Evolutionary conservation across 2,329 filamentous ascomycete genomes (phyloP), one percentile per base, ranked within the genome.

Genomic region (Xylaria sp.): DNA sequence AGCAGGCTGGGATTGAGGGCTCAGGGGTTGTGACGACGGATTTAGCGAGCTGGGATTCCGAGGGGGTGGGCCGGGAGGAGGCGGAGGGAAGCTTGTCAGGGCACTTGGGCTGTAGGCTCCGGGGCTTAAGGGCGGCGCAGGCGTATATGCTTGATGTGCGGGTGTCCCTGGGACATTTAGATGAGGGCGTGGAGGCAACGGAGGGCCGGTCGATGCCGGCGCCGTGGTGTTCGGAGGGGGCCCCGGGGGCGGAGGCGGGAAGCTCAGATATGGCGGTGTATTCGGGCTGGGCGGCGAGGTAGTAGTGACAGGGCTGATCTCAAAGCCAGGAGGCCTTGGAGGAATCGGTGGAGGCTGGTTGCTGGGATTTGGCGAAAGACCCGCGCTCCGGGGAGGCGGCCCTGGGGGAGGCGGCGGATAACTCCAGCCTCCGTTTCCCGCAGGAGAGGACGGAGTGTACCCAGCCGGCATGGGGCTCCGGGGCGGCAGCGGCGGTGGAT

Each of bases 401-500:
- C 46, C 43, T 38, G 54, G 51, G 18, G 59, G 57, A 29, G 54
- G 59, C 11, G 52, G 56, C 16, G 59, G 54, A 48, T 50, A 57
- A 7, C 20, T 48, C 45, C 50, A 51, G 8, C 39, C 45, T 40
- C 40, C 43, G 19, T 52, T 39, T 48, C 37, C 24, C 29, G 29
- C 19, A 38, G 53, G 44, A 21, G 37, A 42, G 38, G 44, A 42
- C 19, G 29, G 20, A 26, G 4, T 22, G 47, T 52, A 41, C 19
- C 16, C 39, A 37, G 22, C 38, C 34, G 54, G 59, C 38, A 52
- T 59, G 26, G 57, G 61, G 29, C 49, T 61, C 51, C 60, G 52
- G 24, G 62, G 60, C 22, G 61, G 63, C 8, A 63, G 57, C 48
- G 56, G 62, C 13, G 60, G 57, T 8, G 62, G 58, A 9, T 52